Percentiles rank a stretch among this genome's conserved stretches.
These are phyloP conservation scores for Vanderwaltozyma tropicalis DNA, from an alignment of 805 yeast species.

Conservation along the genomic window DNA sequence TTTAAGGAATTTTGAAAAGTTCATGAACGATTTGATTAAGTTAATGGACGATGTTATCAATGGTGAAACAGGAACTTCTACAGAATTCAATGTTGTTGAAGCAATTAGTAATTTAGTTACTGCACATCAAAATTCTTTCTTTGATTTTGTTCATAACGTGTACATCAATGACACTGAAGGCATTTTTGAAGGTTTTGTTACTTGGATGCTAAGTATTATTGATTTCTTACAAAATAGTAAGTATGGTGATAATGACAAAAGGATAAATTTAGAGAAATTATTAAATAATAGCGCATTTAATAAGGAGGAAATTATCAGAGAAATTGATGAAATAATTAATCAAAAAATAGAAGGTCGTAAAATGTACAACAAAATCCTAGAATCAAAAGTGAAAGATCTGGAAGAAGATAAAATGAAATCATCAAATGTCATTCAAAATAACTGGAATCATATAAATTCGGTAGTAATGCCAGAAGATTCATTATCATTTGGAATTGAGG, in stretches of 20 bases:
- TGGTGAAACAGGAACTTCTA: constrained; percentile 34
- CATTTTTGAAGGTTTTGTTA: constrained; percentile 58
- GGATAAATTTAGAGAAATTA: constrained; percentile 37
- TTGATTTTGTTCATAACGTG: constrained; percentile 70
- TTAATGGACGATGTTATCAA: constrained; percentile 46
- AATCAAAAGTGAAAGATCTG: constrained; percentile 15
- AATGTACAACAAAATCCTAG: constrained; percentile 21
- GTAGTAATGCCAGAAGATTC: constrained; percentile 33
- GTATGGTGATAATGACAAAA: constrained; percentile 30
- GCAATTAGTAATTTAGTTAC: constrained; percentile 55
- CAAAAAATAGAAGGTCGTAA: constrained; percentile 30
- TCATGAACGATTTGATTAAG: constrained; percentile 55
- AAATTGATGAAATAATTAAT: constrained; percentile 32
- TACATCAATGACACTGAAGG: constrained; percentile 65
- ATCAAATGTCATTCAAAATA: constrained; percentile 19
- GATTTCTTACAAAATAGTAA: constrained; percentile 54
- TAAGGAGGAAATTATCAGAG: constrained; percentile 25
- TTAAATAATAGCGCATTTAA: constrained; percentile 14
- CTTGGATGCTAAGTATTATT: constrained; percentile 65
- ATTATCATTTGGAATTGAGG: constrained; percentile 39
- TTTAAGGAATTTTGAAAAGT: constrained; percentile 50
- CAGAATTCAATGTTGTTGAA: constrained; percentile 48
- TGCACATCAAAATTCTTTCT: constrained; percentile 61
- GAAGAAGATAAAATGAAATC: constrained; percentile 10
- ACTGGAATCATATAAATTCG: constrained; percentile 36